phyloP scores from a whole-genome alignment of 2,329 filamentous ascomycete species.

The Amphichorda felina region DNA sequence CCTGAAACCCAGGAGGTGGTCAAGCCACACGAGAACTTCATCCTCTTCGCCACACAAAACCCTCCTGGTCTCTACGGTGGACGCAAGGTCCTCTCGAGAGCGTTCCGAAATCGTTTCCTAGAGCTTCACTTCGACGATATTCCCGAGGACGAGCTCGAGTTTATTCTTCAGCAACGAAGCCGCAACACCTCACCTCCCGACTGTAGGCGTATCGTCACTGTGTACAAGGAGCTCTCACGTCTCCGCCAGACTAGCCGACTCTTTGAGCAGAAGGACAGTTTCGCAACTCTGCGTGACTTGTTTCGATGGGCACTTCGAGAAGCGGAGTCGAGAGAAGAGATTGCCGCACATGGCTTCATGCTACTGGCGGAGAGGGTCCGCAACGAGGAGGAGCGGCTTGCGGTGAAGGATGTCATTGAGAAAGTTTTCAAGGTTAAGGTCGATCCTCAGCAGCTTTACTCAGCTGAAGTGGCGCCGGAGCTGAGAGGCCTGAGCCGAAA shows the following conservation, averaged over 20 bases:
- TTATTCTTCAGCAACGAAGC: slow-evolving; percentile 79
- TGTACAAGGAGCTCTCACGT: slow-evolving; percentile 86
- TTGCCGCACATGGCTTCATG: slow-evolving; percentile 93
- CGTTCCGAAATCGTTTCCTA: slow-evolving; percentile 92
- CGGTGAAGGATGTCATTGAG: slow-evolving; percentile 82
- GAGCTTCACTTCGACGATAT: slow-evolving; percentile 98
- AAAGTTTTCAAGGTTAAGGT: slow-evolving; percentile 80
- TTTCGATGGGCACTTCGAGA: slow-evolving; percentile 88
- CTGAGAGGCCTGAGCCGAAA: slow-evolving; percentile 34
- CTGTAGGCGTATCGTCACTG: slow-evolving; percentile 79
- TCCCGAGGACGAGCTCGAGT: slow-evolving; percentile 84
- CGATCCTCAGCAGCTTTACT: slow-evolving; percentile 63
- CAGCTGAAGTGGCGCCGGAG: slow-evolving; percentile 42
- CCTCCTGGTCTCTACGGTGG: slow-evolving; percentile 92
- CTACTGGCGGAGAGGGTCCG: slow-evolving; percentile 87
- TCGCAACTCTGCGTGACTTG: slow-evolving; percentile 88
- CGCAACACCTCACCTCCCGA: slow-evolving; percentile 82
- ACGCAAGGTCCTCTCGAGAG: slow-evolving; percentile 81
- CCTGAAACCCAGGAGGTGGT: slow-evolving; percentile 95
- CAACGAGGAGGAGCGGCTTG: slow-evolving; percentile 73
- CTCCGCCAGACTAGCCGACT: slow-evolving; percentile 81
- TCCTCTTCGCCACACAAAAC: slow-evolving; percentile 97
- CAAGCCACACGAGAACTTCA: slow-evolving; percentile 85
- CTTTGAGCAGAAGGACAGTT: slow-evolving; percentile 96
- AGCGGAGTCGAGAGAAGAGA: slow-evolving; percentile 75